Evolutionary conservation across 768 basidiomycete species (phyloP), one percentile per base, ranked within the genome.

Genomic region (Lactifluus subvellereus): DNA sequence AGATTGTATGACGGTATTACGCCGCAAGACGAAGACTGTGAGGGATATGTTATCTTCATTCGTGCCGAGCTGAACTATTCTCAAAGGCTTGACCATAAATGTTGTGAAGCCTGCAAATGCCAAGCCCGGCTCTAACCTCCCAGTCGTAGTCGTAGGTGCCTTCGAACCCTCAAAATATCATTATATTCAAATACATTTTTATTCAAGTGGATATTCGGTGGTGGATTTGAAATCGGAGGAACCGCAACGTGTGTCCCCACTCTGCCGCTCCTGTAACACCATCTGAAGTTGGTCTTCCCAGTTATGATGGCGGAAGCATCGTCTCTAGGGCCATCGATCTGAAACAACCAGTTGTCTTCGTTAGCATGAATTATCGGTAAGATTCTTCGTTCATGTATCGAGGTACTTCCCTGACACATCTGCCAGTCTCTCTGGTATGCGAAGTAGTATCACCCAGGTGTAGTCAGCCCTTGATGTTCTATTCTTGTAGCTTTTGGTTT

Each of bases 401-500:
- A 40, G 27, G 27, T 5, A 20, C 6, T 18, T 6, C 13, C 35
- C 59, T 37, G 13, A 59, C 27, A 33, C 27, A n/a, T 43, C 4
- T 45, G 27, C 16, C 22, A 67, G 66, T 2, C 59, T 67, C 18
- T 65, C 66, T 22, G 66, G 66, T 66, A 51, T 40, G 40, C 27
- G 9, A 9, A 14, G 37, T 14, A 20, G 7, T 42, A 9, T 57
- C 22, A 11, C 16, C 18, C 30, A 6, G 27, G 11, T 4, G 22
- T 11, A 10, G 9, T 33, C 40, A 42, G 9, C 7, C 27, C 9
- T 47, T 49, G 27, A 61, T 14, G 9, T 14, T 38, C 11, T 6
- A 10, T 33, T 1, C 20, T 52, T 4, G 1, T 7, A 67, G 82
- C 78, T 5, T 79, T 82, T 55, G 82, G 83, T 3, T 85, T 84